Percentiles rank a stretch among this genome's conserved stretches.
Evolutionary conservation across 2,329 filamentous ascomycete genomes (phyloP).

Genomic region (Aspergillus tamarii): DNA sequence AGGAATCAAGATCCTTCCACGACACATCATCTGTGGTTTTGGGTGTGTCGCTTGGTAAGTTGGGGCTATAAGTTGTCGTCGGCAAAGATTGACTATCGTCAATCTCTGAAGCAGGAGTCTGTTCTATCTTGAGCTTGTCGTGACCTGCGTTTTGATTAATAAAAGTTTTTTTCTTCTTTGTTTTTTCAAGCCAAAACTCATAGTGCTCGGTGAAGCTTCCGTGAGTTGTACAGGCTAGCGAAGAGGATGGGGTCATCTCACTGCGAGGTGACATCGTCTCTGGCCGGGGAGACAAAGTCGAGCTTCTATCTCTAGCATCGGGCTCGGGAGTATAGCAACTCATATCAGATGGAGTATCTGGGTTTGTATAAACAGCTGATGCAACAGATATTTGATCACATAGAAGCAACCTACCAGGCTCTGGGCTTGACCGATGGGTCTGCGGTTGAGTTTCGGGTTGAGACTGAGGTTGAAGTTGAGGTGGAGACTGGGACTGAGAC

Average conservation of each 20-base stretch:
- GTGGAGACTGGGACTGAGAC: neutral
- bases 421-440: slow-evolving; percentile 28
- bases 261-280: slow-evolving; percentile 32
- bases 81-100: slow-evolving; percentile 28
- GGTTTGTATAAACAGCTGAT: slow-evolving; percentile 3
- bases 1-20: slow-evolving; percentile 22
- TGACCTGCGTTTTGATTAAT: slow-evolving; percentile 12
- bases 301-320: slow-evolving; percentile 27
- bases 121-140: slow-evolving; percentile 18
- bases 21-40: slow-evolving; percentile 14
- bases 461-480: slow-evolving; percentile 13
- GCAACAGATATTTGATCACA: neutral
- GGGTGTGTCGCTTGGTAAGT: slow-evolving; percentile 16
- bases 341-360: slow-evolving; percentile 43
- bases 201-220: neutral
- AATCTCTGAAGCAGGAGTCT: slow-evolving; percentile 30
- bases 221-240: neutral
- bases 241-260: slow-evolving; percentile 19
- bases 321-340: slow-evolving; percentile 42
- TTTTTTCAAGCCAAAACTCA: neutral
- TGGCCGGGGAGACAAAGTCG: slow-evolving; percentile 33
- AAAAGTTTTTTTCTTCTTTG: neutral
- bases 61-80: slow-evolving; percentile 20
- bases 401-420: slow-evolving; percentile 32
- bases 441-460: slow-evolving; percentile 13